Evolutionary conservation across 148 eudicot species (phyloP).

Genomic region (Chenopodium quinoa): DNA sequence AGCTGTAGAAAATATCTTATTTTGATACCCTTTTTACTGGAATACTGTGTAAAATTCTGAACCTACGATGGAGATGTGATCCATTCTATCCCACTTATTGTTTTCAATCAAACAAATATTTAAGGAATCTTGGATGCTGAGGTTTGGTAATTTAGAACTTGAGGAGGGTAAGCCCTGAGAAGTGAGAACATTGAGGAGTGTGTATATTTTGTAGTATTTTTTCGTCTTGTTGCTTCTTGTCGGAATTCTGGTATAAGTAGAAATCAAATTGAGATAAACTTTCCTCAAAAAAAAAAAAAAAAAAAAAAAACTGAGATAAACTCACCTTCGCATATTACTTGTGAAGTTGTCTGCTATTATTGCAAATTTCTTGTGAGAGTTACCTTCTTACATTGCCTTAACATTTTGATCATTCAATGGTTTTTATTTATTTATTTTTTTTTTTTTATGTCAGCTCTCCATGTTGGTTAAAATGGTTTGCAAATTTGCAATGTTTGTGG

Average conservation of each 20-base stretch:
- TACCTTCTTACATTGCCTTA: background rate
- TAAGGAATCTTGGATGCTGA: background rate
- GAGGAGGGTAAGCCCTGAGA: background rate
- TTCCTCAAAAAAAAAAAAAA: too few relatives aligned
- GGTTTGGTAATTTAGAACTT: background rate
- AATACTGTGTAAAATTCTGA: background rate
- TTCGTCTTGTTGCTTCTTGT: background rate
- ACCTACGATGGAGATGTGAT: background rate
- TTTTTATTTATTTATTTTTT: background rate
- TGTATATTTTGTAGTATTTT: too few relatives aligned
- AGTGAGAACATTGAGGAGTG: background rate
- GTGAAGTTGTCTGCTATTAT: background rate
- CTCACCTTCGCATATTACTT: background rate
- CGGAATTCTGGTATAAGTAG: background rate
- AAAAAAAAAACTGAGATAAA: too few relatives aligned
- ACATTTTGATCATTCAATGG: background rate
- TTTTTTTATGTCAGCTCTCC: background rate
- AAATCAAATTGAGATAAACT: background rate
- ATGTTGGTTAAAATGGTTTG: constrained; percentile 18
- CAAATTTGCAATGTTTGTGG: constrained; percentile 8
- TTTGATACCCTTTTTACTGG: background rate
- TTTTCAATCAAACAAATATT: background rate
- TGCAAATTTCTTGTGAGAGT: background rate
- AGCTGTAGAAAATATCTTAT: background rate
- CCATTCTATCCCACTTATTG: background rate